Conservation (phyloP, 1,139 yeast species). For the Wickerhamomyces sp. region DNA sequence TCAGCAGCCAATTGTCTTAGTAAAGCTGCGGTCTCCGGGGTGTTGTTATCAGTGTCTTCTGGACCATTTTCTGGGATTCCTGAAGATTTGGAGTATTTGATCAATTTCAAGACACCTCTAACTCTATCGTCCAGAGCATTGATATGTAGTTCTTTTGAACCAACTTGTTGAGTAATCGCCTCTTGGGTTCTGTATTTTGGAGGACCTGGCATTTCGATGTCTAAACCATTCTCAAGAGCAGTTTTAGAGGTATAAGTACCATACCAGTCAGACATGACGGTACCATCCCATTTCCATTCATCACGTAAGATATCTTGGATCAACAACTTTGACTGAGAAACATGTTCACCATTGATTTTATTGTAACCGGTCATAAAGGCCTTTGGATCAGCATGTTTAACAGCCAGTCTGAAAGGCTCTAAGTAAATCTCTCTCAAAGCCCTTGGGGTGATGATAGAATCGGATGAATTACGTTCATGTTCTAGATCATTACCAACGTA, state of each 20-base stretch:
- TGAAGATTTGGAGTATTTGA: slow-evolving; percentile 38
- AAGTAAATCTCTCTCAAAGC: slow-evolving; percentile 59
- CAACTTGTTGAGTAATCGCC: slow-evolving; percentile 35
- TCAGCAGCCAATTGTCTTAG: slow-evolving; percentile 48
- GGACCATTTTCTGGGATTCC: slow-evolving; percentile 34
- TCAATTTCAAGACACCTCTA: slow-evolving; percentile 39
- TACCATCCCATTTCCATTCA: slow-evolving; percentile 56
- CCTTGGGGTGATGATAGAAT: slow-evolving; percentile 47
- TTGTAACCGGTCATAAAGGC: slow-evolving; percentile 58
- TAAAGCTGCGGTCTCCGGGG: slow-evolving; percentile 37
- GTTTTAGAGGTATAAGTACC: slow-evolving; percentile 49
- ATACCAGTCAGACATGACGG: slow-evolving; percentile 59
- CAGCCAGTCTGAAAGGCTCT: slow-evolving; percentile 57
- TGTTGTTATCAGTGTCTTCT: slow-evolving; percentile 35
- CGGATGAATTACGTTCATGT: slow-evolving; percentile 45
- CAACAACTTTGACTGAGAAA: slow-evolving; percentile 40
- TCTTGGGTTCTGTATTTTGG: slow-evolving; percentile 40
- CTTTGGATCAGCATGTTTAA: slow-evolving; percentile 42
- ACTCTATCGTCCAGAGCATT: slow-evolving; percentile 37
- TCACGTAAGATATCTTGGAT: slow-evolving; percentile 41
- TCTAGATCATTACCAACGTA: slow-evolving; percentile 60
- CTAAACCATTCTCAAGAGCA: slow-evolving; percentile 50
- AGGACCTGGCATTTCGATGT: slow-evolving; percentile 64
- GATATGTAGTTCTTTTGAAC: slow-evolving; percentile 26
- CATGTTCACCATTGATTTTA: slow-evolving; percentile 54